Base-by-base conservation (phyloP, 305 asterid species). In the Fraxinus paxiana region DNA sequence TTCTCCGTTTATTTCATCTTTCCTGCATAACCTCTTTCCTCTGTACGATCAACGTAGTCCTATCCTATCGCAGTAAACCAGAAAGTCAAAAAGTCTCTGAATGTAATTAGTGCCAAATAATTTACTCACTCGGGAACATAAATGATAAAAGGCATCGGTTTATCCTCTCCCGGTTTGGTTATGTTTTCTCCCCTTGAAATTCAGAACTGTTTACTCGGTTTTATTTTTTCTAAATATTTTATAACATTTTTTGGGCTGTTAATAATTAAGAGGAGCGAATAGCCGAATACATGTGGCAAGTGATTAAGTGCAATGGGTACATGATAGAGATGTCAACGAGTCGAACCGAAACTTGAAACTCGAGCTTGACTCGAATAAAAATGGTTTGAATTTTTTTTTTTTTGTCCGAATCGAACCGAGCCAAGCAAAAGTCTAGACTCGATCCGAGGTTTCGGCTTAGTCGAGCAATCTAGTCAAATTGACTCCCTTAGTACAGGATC, bases 111-210 rank as follows among this genome's bases (percentile, higher is more conserved):
- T 84, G 85, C 24, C 69, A 37, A 86, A 86, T 88, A 69, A 88
- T 86, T 80, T 83, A 83, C 78, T 54, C 67, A 37, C 41, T 67
- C 73, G 73, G 48, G 35, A 70, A 54, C 67, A 48, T 77, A 4
- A 63, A 67, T 22, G 30, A 56, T 12, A 61, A 63, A 26, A 35
- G 5, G 15, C 51, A 67, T 48, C 56, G 18, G 17, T 33, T 72
- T 67, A 71, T 38, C 46, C 78, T 76, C 86, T 85, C 89, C 80
- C 83, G 85, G 89, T 77, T 81, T 80, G 86, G 84, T 89, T 82
- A 82, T 81, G 87, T 83, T 67, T 28, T 67, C 35, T 1, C 75
- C 5, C 15, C 34, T 26, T 30, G 46, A 43, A 72, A 41, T 59
- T 80, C 75, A 80, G 77, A 43, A 80, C 75, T 33, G 10, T 79